These are phyloP conservation scores for Monascus purpureus DNA, from an alignment of 495 filamentous ascomycete species.

Conservation along the genomic window DNA sequence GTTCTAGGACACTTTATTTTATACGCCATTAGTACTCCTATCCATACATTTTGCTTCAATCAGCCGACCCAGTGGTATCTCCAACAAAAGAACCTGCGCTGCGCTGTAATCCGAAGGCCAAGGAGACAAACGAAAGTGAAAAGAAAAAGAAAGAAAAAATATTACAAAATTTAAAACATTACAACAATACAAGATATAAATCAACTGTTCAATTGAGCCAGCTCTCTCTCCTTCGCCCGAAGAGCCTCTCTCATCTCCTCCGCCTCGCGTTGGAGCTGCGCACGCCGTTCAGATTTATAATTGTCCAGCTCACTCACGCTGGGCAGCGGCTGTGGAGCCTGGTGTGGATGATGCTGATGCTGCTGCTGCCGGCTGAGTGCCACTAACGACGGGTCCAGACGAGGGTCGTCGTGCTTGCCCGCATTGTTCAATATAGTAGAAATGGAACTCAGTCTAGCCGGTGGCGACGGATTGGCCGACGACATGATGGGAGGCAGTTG, in stretches of 20 bases:
- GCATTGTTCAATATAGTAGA: conserved; percentile 62
- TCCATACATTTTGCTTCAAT: too few relatives aligned
- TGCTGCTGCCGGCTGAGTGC: conserved; percentile 18
- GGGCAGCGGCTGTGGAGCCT: conserved; percentile 17
- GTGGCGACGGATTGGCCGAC: conserved; percentile 23
- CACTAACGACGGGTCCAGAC: conserved; percentile 33
- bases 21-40: neutral
- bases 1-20: neutral
- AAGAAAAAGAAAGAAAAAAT: neutral
- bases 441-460: conserved; percentile 56
- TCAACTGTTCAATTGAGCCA: conserved; percentile 47
- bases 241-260: conserved; percentile 65
- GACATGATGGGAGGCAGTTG: conserved; percentile 34
- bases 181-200: too few relatives aligned
- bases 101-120: too few relatives aligned
- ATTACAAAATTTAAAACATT: conserved; percentile 4
- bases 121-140: neutral
- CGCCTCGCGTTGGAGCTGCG: conserved; percentile 55
- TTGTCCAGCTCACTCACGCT: conserved; percentile 37
- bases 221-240: conserved; percentile 61
- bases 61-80: too few relatives aligned
- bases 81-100: too few relatives aligned
- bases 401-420: conserved; percentile 25
- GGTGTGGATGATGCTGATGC: conserved; percentile 14
- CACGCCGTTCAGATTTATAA: conserved; percentile 46